phyloP scores from a whole-genome alignment of 179 eudicot genomes.

The Silene noctiflora region DNA sequence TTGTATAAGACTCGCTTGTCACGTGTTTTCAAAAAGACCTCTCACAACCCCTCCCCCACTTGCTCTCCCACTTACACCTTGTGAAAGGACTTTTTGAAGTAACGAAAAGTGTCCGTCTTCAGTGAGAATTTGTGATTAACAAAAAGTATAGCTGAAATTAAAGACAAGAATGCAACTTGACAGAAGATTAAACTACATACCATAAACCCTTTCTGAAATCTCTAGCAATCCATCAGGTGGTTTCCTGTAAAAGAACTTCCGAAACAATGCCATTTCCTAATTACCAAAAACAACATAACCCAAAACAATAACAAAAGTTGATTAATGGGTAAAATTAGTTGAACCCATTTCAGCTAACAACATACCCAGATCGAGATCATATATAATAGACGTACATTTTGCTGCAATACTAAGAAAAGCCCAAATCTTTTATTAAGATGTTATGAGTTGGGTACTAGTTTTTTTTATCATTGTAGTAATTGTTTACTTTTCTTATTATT shows the following conservation, averaged over 20 bases:
- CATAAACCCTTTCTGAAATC: slow-evolving; percentile 82
- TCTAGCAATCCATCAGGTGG: slow-evolving; percentile 87
- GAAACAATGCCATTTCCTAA: slow-evolving; percentile 54
- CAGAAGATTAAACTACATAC: slow-evolving; percentile 26
- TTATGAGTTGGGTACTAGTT: slow-evolving; percentile 21
- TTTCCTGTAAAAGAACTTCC: slow-evolving; percentile 66
- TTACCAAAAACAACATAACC: slow-evolving; percentile 12
- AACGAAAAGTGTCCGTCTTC: too few species aligned
- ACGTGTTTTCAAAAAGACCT: too few species aligned
- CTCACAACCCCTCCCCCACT: too few species aligned
- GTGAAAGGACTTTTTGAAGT: too few species aligned
- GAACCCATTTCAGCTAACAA: slow-evolving; percentile 34
- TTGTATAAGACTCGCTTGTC: too few species aligned
- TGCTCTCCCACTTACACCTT: too few species aligned
- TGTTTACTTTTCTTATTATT: slow-evolving; percentile 31
- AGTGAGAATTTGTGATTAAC: too few species aligned
- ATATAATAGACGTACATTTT: slow-evolving; percentile 1
- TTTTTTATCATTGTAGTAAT: neutral
- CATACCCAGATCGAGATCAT: slow-evolving; percentile 30
- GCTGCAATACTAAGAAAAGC: slow-evolving; percentile 25
- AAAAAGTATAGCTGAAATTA: neutral
- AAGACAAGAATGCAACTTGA: slow-evolving; percentile 19
- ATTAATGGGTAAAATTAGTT: neutral
- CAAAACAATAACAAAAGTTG: slow-evolving; percentile 6
- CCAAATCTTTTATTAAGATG: slow-evolving; percentile 4